phyloP scores from a whole-genome alignment of 148 eudicot species.

The Vaccinium macrocarpon region DNA sequence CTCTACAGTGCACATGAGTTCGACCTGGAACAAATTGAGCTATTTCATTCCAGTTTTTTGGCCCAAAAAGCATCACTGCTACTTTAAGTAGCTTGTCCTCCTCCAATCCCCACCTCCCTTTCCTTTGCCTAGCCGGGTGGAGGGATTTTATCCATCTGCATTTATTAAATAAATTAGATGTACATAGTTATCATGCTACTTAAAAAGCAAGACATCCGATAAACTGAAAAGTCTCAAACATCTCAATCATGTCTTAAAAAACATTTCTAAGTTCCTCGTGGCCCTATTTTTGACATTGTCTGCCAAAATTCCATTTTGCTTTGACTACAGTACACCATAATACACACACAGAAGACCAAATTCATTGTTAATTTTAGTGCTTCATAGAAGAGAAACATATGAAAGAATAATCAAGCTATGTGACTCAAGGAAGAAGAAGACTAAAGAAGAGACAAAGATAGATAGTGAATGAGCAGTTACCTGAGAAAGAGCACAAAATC shows the following conservation, averaged over 20 bases:
- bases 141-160: slow-evolving; percentile 82
- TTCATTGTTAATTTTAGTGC: neutral
- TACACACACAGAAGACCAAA: neutral
- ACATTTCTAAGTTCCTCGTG: too few species aligned
- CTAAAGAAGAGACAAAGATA: neutral
- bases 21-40: slow-evolving; percentile 82
- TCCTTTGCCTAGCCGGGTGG: slow-evolving; percentile 71
- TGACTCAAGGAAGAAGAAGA: neutral
- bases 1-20: slow-evolving; percentile 86
- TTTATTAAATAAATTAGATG: neutral
- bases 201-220: neutral
- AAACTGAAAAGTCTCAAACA: too few species aligned
- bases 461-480: neutral
- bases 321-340: neutral
- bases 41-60: slow-evolving; percentile 70
- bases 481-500: neutral
- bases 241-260: too few species aligned
- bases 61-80: slow-evolving; percentile 70
- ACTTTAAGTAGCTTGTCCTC: slow-evolving; percentile 85
- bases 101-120: slow-evolving; percentile 62
- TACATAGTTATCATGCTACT: neutral
- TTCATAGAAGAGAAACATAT: neutral
- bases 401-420: neutral
- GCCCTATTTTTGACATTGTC: too few species aligned
- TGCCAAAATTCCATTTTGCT: too few species aligned